Evolutionary conservation across 2,329 filamentous ascomycete species (phyloP).

Genomic region (Paraphaeosphaeria sporulosa): DNA sequence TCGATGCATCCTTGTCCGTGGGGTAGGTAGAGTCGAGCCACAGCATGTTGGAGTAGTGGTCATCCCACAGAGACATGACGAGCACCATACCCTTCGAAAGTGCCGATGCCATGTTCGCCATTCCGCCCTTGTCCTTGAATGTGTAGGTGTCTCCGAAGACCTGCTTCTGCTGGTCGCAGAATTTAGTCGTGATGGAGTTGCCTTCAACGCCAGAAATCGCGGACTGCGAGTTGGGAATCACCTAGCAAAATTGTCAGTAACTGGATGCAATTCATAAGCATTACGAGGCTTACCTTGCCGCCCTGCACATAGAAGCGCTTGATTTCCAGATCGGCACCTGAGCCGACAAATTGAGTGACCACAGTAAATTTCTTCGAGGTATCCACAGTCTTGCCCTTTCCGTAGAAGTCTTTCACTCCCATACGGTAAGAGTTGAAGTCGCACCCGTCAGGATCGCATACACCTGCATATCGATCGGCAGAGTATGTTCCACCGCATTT

Average conservation of each 20-base stretch:
- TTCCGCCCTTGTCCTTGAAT: constrained; percentile 66
- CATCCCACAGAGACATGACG: constrained; percentile 69
- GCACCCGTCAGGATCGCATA: constrained; percentile 71
- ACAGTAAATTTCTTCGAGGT: constrained; percentile 52
- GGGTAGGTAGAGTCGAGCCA: constrained; percentile 76
- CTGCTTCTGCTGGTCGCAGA: constrained; percentile 39
- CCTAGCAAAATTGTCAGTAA: background rate
- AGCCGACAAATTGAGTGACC: constrained; percentile 56
- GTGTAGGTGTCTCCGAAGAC: constrained; percentile 47
- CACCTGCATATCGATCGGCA: constrained; percentile 62
- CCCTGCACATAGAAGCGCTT: constrained; percentile 48
- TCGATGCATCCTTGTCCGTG: constrained; percentile 40
- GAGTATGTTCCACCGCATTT: constrained; percentile 51
- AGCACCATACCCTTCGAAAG: constrained; percentile 67
- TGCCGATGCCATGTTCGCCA: constrained; percentile 62
- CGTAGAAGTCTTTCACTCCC: constrained; percentile 69
- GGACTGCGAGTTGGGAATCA: constrained; percentile 50
- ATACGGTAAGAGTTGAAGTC: constrained; percentile 66
- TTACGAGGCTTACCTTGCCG: background rate
- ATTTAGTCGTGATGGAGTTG: constrained; percentile 37
- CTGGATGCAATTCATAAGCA: no score
- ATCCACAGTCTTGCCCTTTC: constrained; percentile 56
- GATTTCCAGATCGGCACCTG: constrained; percentile 54
- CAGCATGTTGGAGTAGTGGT: constrained; percentile 73
- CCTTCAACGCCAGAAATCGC: constrained; percentile 45